A percentile compares a stretch with the other conserved stretches of the same genome.
Evolutionary conservation across 345 rosid genomes (phyloP).

Genomic region (Lagerstroemia speciosa): DNA sequence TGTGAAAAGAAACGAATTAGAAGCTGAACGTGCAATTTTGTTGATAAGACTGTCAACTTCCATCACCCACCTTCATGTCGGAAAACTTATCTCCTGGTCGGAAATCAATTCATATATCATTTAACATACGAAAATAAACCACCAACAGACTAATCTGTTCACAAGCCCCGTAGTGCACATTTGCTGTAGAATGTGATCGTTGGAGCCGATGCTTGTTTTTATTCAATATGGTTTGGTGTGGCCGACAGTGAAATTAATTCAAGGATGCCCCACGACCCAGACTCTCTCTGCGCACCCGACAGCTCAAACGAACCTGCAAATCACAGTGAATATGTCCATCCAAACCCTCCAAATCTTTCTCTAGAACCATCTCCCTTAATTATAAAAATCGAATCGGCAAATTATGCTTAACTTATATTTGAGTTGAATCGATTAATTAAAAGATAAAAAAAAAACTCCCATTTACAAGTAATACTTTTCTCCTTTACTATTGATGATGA

Average conservation of each 20-base stretch:
- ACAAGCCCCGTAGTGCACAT: too few species aligned
- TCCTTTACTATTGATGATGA: too few species aligned
- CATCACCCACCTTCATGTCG: background rate
- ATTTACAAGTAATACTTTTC: too few species aligned
- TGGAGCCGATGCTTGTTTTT: too few species aligned
- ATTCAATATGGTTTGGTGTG: background rate
- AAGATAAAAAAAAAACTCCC: too few species aligned
- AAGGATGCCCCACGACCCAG: background rate
- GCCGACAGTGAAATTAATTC: background rate
- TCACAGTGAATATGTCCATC: background rate
- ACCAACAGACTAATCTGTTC: too few species aligned
- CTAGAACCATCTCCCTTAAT: background rate
- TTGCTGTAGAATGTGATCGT: too few species aligned
- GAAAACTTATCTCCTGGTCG: background rate
- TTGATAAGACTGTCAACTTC: background rate
- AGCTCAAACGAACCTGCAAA: background rate
- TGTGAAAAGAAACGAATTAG: background rate
- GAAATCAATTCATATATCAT: background rate
- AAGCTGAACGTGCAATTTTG: background rate
- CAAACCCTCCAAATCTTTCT: background rate
- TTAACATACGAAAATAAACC: background rate
- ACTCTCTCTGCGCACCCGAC: background rate
- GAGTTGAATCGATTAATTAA: too few species aligned
- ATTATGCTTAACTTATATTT: too few species aligned
- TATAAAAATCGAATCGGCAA: too few species aligned